Conservation (phyloP, 2,329 filamentous ascomycete genomes). For the Fusarium sterilihyphosum region DNA sequence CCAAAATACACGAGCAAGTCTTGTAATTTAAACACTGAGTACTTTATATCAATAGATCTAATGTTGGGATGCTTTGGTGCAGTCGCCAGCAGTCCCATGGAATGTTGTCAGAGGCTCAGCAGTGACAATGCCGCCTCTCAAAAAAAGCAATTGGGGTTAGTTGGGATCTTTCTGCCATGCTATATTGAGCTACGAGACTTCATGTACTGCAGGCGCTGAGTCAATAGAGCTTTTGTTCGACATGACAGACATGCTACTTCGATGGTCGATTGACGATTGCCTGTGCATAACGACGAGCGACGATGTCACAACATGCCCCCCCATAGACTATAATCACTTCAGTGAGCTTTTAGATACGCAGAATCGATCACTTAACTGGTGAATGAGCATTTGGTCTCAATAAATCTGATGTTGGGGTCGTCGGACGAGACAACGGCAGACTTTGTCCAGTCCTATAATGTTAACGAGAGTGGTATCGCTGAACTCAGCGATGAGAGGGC, state of each 20-base stretch:
- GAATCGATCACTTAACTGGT: fast-evolving
- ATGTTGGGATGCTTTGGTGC: background rate
- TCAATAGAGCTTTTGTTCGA: background rate
- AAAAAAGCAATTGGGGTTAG: background rate
- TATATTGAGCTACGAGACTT: fast-evolving
- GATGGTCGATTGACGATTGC: background rate
- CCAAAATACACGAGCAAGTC: fast-evolving
- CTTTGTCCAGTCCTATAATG: too few species aligned
- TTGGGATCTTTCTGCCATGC: fast-evolving
- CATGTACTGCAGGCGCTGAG: fast-evolving
- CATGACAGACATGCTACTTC: background rate
- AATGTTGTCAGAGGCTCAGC: background rate
- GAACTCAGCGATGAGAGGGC: too few species aligned
- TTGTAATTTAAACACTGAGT: fast-evolving
- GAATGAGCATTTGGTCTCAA: fast-evolving
- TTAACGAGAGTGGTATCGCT: too few species aligned
- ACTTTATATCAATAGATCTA: fast-evolving
- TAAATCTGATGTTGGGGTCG: background rate
- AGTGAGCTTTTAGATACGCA: fast-evolving
- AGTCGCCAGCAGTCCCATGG: background rate
- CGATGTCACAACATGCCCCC: background rate
- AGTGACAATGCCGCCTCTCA: background rate
- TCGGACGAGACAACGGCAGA: background rate
- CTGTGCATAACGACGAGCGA: background rate
- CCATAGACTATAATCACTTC: fast-evolving